Conservation (phyloP, 768 basidiomycete genomes). For the Mycena epipterygia region DNA sequence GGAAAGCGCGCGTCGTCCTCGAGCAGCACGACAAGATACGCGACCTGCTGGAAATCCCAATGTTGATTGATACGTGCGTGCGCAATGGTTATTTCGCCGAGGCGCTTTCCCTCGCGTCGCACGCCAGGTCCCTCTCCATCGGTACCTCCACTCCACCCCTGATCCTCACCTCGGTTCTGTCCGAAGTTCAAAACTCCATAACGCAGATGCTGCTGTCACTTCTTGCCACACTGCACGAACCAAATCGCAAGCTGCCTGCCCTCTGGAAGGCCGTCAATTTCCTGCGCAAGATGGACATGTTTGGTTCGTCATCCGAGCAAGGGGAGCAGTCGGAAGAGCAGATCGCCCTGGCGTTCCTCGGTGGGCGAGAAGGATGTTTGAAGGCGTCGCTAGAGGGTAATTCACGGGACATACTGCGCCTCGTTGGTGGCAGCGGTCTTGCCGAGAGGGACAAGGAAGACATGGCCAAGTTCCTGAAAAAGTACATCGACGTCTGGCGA, state of each 20-base stretch:
- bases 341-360: constrained; percentile 89
- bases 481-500: constrained; percentile 91
- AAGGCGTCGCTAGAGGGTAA: constrained; percentile 67
- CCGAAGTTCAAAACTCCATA: constrained; percentile 77
- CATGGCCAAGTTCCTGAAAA: constrained; percentile 82
- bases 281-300: constrained; percentile 84
- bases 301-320: constrained; percentile 50
- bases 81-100: constrained; percentile 94
- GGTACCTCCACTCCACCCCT: constrained; percentile 59
- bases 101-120: constrained; percentile 86
- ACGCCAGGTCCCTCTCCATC: constrained; percentile 67
- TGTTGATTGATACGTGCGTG: constrained; percentile 93
- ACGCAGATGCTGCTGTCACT: constrained; percentile 85
- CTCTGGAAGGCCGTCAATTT: constrained; percentile 93
- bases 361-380: constrained; percentile 77
- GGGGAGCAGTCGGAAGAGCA: constrained; percentile 70
- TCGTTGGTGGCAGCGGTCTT: constrained; percentile 52
- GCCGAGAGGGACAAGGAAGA: constrained; percentile 78
- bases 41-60: constrained; percentile 91
- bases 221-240: constrained; percentile 83
- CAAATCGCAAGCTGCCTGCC: constrained; percentile 86
- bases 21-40: constrained; percentile 95
- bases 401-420: constrained; percentile 60
- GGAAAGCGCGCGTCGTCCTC: constrained; percentile 85
- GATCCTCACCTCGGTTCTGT: constrained; percentile 72